These are phyloP conservation scores for Cryptosporidium muris DNA, from an alignment of 169 alveolate genomes.

Conservation along the genomic window DNA sequence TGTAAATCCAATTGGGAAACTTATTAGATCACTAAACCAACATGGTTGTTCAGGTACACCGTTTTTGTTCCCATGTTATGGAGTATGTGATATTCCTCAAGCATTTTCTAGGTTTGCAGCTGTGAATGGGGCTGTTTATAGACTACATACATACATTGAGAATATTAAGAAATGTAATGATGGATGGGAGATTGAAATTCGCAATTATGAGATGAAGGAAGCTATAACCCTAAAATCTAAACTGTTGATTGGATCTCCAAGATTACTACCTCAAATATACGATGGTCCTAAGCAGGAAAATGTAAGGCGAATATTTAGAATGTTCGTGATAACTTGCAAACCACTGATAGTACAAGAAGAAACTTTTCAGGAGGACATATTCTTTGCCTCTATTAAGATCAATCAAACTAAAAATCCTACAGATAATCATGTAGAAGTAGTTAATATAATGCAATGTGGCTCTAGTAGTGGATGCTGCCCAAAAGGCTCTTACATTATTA, in stretches of 20 bases:
- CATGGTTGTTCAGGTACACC: constrained; percentile 68
- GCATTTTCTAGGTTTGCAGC: constrained; percentile 69
- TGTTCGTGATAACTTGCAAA: not conserved
- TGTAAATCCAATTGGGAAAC: constrained; percentile 19
- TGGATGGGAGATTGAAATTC: not conserved
- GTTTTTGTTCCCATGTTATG: constrained; percentile 47
- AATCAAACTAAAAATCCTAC: not conserved
- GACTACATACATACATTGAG: constrained; percentile 24
- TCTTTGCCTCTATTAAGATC: not conserved
- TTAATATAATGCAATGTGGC: constrained; percentile 28
- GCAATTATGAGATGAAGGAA: not conserved
- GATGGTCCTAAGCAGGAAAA: not conserved
- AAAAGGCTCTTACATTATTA: constrained; percentile 17
- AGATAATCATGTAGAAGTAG: not conserved
- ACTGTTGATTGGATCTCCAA: constrained; percentile 5
- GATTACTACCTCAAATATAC: not conserved
- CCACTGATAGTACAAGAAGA: constrained; percentile 8
- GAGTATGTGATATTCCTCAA: constrained; percentile 48
- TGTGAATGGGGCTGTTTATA: constrained; percentile 54
- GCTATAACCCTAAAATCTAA: constrained; percentile 6
- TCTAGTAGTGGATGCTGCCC: constrained; percentile 51
- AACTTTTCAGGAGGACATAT: not conserved
- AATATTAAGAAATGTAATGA: not conserved
- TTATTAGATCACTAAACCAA: constrained; percentile 45
- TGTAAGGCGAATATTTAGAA: constrained; percentile 13